Evolutionary conservation across 192 early-diverging fungal species (phyloP), one percentile per base, ranked within the genome.

Genomic region (Coemansia sp.): DNA sequence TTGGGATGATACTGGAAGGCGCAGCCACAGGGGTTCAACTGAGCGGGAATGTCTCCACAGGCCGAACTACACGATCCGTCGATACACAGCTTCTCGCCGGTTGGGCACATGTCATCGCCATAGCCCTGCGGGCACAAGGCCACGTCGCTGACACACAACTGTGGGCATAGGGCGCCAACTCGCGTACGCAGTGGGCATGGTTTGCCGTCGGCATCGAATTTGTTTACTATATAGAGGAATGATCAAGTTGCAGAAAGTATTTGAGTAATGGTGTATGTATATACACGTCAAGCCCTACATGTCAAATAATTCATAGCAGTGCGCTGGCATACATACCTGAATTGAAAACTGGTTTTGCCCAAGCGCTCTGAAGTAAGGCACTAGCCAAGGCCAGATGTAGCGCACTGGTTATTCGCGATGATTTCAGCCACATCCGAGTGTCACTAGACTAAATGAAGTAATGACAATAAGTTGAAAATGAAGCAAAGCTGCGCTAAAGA

Each of bases 81-180:
- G 6, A 77, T 72, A 61, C 87, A 88, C 35, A 81, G 76, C 7
- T 65, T 41, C 59, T 81, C 65, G 37, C 84, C 84, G 50, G 42
- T 21, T 41, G 80, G 63, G 66, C 85, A 88, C 33, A 61, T 56
- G 51, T 73, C 62, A 19, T 78, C 77, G 21, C 59, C 59, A 34
- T 60, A 39, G 8, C 29, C 45, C 16, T 48, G 36, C 24, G 85
- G 85, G 50, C 85, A 88, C 40, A 75, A 64, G 6, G 57, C 21
- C 7, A 85, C 56, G 40, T 82, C 72, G 57, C 69, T 61, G 8
- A 88, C 87, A 59, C 87, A 88, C 16, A 88, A 27, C n/a, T 64
- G 57, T 9, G 85, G 81, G 54, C 87, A 88, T n/a, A 77, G 65
- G 21, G 75, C 71, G 13, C 69, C 69, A 10, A 68, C 50, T 61